A percentile compares a stretch with the other conserved stretches of the same genome.
Evolutionary conservation across 371 early-diverging fungal species (phyloP).

Genomic region (Caulochytrium protostelioides): DNA sequence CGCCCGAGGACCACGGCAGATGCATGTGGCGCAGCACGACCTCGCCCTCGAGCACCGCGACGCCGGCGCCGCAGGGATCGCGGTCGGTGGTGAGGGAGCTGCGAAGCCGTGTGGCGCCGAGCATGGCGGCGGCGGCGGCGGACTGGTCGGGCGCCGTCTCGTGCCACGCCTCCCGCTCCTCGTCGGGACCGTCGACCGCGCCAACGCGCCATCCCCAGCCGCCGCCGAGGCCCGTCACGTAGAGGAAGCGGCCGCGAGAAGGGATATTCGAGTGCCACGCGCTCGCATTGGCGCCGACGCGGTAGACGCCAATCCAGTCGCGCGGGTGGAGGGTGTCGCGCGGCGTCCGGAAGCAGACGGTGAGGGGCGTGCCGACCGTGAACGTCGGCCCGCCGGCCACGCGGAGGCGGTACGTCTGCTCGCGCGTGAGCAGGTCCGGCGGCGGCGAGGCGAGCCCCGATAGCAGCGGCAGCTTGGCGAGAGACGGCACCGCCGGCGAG

Average conservation of each 20-base stretch:
- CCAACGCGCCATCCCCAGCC: conserved; percentile 1
- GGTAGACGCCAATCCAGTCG: conserved; percentile 87
- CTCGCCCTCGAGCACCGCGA: conserved; percentile 9
- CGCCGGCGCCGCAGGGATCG: not conserved
- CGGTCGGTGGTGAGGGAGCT: conserved; percentile 10
- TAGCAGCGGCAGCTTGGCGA: too few relatives aligned
- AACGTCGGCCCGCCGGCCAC: conserved; percentile 47
- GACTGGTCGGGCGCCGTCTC: too few relatives aligned
- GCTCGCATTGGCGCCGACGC: conserved; percentile 43
- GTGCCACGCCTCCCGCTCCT: too few relatives aligned
- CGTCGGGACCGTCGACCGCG: conserved; percentile 11
- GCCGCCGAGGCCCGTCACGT: conserved; percentile 13
- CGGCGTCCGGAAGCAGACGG: conserved; percentile 48
- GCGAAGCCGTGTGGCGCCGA: too few relatives aligned
- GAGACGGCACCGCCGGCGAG: not conserved
- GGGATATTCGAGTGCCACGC: conserved; percentile 45
- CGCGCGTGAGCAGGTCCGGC: too few relatives aligned
- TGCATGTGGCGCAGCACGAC: conserved; percentile 33
- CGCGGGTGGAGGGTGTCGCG: conserved; percentile 33
- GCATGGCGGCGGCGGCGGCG: too few relatives aligned
- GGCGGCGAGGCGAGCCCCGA: too few relatives aligned
- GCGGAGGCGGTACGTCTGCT: conserved; percentile 1
- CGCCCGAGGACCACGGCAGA: conserved; percentile 64
- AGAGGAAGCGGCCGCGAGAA: conserved; percentile 44
- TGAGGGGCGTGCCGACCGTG: too few relatives aligned